phyloP scores from a whole-genome alignment of 352 stramenopile species.

The Phytopythium helicoides region DNA sequence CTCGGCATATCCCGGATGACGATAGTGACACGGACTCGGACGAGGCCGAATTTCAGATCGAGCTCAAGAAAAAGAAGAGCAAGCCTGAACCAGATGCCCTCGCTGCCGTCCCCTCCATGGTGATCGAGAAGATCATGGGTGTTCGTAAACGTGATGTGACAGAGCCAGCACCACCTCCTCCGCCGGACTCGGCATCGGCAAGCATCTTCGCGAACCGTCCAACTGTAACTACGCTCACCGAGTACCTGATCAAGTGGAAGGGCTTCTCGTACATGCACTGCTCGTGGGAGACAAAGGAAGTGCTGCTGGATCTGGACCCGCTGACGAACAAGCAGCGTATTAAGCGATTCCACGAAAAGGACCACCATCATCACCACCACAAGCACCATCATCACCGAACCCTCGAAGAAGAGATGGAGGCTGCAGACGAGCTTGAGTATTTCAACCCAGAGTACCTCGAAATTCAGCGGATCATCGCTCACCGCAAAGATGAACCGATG shows the following conservation, averaged over 20 bases:
- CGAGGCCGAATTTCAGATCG: slow-evolving; percentile 31
- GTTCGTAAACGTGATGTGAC: slow-evolving; percentile 47
- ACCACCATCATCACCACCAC: slow-evolving; percentile 35
- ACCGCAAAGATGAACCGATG: slow-evolving; percentile 66
- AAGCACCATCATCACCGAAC: slow-evolving; percentile 39
- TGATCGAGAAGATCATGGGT: slow-evolving; percentile 90
- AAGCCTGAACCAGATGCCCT: slow-evolving; percentile 8
- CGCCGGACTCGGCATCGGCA: slow-evolving; percentile 24
- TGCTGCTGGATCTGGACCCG: slow-evolving; percentile 74
- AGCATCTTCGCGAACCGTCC: slow-evolving; percentile 38
- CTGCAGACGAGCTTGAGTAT: slow-evolving; percentile 68
- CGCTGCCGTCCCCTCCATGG: slow-evolving; percentile 37
- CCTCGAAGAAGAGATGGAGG: slow-evolving; percentile 31
- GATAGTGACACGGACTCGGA: slow-evolving; percentile 42
- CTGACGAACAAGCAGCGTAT: slow-evolving; percentile 87
- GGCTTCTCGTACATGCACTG: slow-evolving; percentile 88
- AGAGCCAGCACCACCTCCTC: slow-evolving; percentile 15
- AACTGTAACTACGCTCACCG: slow-evolving; percentile 35
- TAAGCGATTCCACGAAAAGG: slow-evolving; percentile 87
- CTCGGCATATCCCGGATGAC: slow-evolving; percentile 5
- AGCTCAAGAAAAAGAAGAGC: slow-evolving; percentile 34
- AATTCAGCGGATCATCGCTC: slow-evolving; percentile 84
- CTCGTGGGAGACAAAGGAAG: slow-evolving; percentile 77
- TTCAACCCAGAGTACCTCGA: slow-evolving; percentile 91
- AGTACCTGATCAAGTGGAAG: slow-evolving; percentile 93